These are phyloP conservation scores for Mycena kentingensis DNA, from an alignment of 768 basidiomycete genomes.

Conservation along the genomic window DNA sequence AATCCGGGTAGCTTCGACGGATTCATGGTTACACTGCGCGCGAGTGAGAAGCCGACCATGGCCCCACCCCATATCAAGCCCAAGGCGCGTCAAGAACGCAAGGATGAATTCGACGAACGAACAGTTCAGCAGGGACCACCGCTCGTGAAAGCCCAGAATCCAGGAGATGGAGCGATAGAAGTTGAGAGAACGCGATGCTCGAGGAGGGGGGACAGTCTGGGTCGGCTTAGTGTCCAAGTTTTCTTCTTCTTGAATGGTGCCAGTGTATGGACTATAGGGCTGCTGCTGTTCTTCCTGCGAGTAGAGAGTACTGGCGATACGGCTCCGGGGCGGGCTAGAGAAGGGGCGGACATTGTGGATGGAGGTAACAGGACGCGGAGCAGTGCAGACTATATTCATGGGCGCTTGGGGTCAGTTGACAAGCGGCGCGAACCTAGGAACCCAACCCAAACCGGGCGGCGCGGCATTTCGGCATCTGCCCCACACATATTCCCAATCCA, in stretches of 20 bases:
- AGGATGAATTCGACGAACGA: neutral
- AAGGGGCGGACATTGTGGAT: neutral
- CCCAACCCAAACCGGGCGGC: too few species aligned
- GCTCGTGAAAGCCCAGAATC: slow-evolving; percentile 30
- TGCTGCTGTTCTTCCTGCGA: neutral
- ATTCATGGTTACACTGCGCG: slow-evolving; percentile 24
- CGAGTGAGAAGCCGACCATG: slow-evolving; percentile 28
- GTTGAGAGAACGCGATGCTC: neutral
- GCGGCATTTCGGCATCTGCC: too few species aligned
- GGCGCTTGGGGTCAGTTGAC: too few species aligned
- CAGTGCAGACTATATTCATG: too few species aligned
- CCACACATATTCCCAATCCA: too few species aligned
- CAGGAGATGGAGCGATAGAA: slow-evolving; percentile 28
- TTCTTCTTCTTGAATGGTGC: neutral
- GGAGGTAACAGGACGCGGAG: neutral
- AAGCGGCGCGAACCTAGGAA: too few species aligned
- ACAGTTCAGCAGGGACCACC: slow-evolving; percentile 26
- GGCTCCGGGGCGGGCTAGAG: neutral
- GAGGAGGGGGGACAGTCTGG: neutral
- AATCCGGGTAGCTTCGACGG: slow-evolving; percentile 5
- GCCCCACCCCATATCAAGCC: slow-evolving; percentile 32
- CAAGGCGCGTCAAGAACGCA: neutral
- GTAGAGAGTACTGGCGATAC: neutral
- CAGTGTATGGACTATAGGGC: neutral
- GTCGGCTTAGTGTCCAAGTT: neutral